Conservation (phyloP, 495 filamentous ascomycete species). For the Hypomontagnella submonticulosa region DNA sequence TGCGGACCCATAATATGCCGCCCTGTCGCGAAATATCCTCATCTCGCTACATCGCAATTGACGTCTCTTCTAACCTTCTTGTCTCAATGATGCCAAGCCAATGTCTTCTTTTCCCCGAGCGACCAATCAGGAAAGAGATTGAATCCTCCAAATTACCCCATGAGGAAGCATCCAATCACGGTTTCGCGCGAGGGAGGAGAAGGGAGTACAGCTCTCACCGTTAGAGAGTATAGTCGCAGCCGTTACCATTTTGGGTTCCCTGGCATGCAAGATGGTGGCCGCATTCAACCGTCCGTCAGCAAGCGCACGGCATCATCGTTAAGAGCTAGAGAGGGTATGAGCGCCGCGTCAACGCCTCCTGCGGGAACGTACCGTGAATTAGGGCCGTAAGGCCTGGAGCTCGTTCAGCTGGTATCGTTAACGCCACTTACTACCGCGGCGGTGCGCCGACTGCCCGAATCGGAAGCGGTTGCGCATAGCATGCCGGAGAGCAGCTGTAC, state of each 20-base stretch:
- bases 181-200: slow-evolving; percentile 3
- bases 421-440: slow-evolving; percentile 9
- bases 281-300: slow-evolving; percentile 1
- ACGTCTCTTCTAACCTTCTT: neutral
- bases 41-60: slow-evolving; percentile 7
- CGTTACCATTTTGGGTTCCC: slow-evolving; percentile 8
- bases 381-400: slow-evolving; percentile 12
- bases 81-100: neutral
- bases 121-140: slow-evolving; percentile 15
- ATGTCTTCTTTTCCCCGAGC: neutral
- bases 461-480: slow-evolving; percentile 12
- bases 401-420: slow-evolving; percentile 25
- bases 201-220: slow-evolving; percentile 11
- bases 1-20: neutral
- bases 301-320: slow-evolving; percentile 3
- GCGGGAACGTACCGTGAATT: slow-evolving; percentile 17
- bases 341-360: slow-evolving; percentile 7
- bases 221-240: slow-evolving; percentile 5
- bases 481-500: neutral
- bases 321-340: neutral
- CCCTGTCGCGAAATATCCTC: slow-evolving; percentile 1
- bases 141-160: neutral
- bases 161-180: slow-evolving; percentile 13
- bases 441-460: slow-evolving; percentile 10
- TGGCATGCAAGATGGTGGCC: neutral